Conservation (phyloP, 2,329 filamentous ascomycete species). For the Ambrosiella cleistominuta region DNA sequence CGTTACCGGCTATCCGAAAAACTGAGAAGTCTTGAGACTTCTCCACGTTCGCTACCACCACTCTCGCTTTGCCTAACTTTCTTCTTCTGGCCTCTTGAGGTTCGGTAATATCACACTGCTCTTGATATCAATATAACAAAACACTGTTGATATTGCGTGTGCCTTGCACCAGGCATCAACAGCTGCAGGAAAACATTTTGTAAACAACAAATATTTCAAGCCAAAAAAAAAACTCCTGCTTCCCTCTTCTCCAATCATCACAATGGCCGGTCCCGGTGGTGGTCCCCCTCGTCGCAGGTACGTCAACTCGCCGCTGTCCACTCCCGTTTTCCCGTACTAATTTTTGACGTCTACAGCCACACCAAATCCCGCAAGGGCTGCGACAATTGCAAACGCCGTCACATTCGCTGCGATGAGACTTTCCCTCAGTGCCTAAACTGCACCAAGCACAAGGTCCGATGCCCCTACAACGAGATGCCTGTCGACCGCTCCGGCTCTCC, state of each 20-base stretch:
- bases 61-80: background rate
- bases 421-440: conserved; percentile 98
- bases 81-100: conserved; percentile 2
- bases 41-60: conserved; percentile 6
- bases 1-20: background rate
- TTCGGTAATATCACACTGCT: background rate
- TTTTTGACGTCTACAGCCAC: conserved; percentile 43
- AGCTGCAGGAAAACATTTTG: background rate
- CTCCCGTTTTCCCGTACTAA: conserved; percentile 7
- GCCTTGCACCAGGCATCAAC: background rate
- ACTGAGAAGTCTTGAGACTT: background rate
- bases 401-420: conserved; percentile 94
- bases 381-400: conserved; percentile 91
- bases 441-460: conserved; percentile 96
- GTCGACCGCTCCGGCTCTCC: conserved; percentile 43
- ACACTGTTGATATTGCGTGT: background rate
- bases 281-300: conserved; percentile 65
- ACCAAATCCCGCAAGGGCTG: conserved; percentile 98
- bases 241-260: conserved; percentile 1
- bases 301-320: conserved; percentile 14
- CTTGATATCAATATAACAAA: background rate
- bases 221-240: background rate
- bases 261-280: conserved; percentile 87
- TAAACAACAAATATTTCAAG: background rate
- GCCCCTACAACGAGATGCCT: conserved; percentile 85